Evolutionary conservation across 495 filamentous ascomycete species (phyloP).

Genomic region (Neurospora sp.): DNA sequence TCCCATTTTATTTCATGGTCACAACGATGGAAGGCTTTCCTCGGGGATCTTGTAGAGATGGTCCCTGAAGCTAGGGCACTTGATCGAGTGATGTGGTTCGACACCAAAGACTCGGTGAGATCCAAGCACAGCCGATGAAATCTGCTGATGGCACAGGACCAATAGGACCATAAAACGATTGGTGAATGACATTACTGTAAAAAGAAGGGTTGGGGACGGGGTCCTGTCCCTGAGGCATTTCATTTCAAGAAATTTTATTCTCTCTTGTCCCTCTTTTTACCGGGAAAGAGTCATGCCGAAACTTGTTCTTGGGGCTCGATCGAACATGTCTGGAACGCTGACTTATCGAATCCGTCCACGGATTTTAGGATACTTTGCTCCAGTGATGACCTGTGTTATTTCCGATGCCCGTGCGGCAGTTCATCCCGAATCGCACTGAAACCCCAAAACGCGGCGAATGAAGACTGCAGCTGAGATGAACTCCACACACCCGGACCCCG

Average conservation of each 20-base stretch:
- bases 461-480: background rate
- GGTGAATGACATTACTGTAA: background rate
- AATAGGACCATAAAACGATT: background rate
- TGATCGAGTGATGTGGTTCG: background rate
- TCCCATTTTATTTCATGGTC: background rate
- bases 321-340: background rate
- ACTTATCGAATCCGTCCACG: background rate
- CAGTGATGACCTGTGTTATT: background rate
- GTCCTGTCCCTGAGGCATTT: background rate
- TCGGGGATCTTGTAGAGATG: background rate
- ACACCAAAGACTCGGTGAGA: background rate
- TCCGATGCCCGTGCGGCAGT: background rate
- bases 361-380: background rate
- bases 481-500: background rate
- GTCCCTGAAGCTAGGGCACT: background rate
- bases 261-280: background rate
- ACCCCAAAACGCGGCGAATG: background rate
- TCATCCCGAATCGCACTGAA: background rate
- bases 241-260: background rate
- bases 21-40: background rate
- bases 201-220: background rate
- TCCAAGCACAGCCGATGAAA: background rate
- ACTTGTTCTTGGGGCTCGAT: background rate
- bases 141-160: background rate
- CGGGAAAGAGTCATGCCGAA: background rate